These are phyloP conservation scores for Ganoderma leucocontextum DNA, from an alignment of 1,284 basidiomycete genomes.

Conservation along the genomic window DNA sequence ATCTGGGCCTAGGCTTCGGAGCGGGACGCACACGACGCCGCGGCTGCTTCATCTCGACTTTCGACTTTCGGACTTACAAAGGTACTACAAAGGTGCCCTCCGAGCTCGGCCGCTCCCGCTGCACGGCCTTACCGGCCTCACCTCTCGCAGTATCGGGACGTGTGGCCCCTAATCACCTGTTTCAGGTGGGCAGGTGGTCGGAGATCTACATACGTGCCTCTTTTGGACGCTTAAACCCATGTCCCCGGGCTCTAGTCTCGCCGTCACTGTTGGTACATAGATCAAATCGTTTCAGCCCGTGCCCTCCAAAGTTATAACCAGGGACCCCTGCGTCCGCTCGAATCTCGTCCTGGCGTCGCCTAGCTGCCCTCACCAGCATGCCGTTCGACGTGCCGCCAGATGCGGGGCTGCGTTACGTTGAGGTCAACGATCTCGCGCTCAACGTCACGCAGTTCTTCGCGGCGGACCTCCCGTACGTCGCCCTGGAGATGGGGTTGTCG, in stretches of 20 bases:
- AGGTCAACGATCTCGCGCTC: conserved; percentile 1
- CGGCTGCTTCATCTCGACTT: neutral
- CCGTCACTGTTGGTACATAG: neutral
- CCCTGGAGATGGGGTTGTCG: conserved; percentile 1
- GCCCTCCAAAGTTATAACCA: conserved; percentile 1
- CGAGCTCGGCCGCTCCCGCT: conserved; percentile 2
- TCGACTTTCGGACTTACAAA: neutral
- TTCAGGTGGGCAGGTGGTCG: neutral
- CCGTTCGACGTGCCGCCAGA: neutral
- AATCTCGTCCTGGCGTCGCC: neutral
- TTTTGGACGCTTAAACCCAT: neutral
- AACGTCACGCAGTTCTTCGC: conserved; percentile 7
- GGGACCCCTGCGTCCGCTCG: neutral
- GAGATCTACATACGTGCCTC: neutral
- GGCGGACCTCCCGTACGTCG: conserved; percentile 2
- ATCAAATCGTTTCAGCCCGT: neutral
- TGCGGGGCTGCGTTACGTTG: neutral
- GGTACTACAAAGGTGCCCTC: neutral
- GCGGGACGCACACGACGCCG: neutral
- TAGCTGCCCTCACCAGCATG: neutral
- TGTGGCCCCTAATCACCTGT: neutral
- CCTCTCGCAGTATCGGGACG: neutral
- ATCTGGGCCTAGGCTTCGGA: neutral
- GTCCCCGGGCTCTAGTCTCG: neutral
- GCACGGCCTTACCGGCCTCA: neutral